Base-by-base conservation (phyloP, 768 basidiomycete species). In the Hygrophorus pudorinus region DNA sequence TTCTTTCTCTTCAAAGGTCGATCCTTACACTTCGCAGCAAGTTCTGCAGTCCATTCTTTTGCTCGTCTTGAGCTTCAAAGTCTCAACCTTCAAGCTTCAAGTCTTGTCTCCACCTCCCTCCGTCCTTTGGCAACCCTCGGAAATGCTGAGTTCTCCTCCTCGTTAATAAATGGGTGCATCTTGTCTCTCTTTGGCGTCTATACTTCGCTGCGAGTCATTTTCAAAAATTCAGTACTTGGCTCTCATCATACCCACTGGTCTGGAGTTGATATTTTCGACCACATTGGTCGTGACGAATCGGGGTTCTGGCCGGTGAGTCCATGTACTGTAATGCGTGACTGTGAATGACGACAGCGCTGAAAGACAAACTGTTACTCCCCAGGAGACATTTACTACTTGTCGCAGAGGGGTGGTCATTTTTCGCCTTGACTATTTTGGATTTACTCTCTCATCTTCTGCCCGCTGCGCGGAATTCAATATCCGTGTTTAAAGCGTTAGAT, bases 161-260 rank as follows among this genome's bases (percentile, higher is more conserved):
- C 33, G 11, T 31, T 65, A n/a, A n/a, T n/a, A 63, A 60, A 73
- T 72, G 72, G 67, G 61, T 64, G 68, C 71, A 47, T 63, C 77
- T 54, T 89, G 85, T 62, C 65, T 88, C 49, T 87, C 86, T 24
- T 64, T 75, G 30, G 75, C 79, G 46, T 62, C 81, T 32, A 82
- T 77, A 50, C 74, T 89, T 50, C 85, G 85, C 48, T 89, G 85
- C 57, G 60, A 72, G 49, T 66, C 70, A 35, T 68, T 82, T 46
- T 64, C 68, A 41, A 54, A 47, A 38, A 51, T 64, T 18, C 61
- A 86, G 60, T 68, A 65, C 43, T 59, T 63, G 29, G 52, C 72
- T 32, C 61, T 86, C 44, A 60, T 85, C 49, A 70, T 85, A 48
- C 83, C 84, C 24, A 69, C 79, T 13, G 73, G 62, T 32, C 56